phyloP scores from a whole-genome alignment of 257 asterid species.

The Linaria vulgaris region DNA sequence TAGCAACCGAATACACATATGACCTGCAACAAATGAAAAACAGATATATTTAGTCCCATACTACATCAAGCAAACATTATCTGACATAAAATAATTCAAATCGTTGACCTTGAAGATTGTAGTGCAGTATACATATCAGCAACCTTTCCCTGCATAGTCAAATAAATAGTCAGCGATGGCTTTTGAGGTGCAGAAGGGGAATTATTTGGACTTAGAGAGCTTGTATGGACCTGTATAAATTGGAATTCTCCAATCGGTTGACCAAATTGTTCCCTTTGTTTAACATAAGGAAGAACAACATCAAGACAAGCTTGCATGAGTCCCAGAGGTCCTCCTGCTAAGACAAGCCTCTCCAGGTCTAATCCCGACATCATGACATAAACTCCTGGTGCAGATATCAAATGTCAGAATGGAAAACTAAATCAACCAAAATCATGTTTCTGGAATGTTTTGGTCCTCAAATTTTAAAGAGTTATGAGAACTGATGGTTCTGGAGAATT shows the following conservation, averaged over 20 bases:
- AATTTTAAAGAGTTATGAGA: neutral
- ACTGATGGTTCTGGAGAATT: too few relatives aligned
- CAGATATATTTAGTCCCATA: too few relatives aligned
- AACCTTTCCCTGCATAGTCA: conserved; percentile 73
- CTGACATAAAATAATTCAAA: conserved; percentile 6
- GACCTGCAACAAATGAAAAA: conserved; percentile 50
- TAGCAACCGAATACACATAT: conserved; percentile 90
- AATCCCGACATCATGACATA: conserved; percentile 99
- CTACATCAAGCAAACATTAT: neutral
- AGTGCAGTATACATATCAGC: conserved; percentile 95
- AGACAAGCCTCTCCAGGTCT: conserved; percentile 94
- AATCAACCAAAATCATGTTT: conserved; percentile 3
- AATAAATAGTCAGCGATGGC: conserved; percentile 18
- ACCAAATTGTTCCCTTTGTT: conserved; percentile 92
- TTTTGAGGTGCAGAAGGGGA: neutral
- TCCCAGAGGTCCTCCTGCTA: conserved; percentile 96
- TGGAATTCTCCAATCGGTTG: conserved; percentile 90
- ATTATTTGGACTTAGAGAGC: neutral
- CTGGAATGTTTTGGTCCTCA: neutral
- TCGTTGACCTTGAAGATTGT: conserved; percentile 82
- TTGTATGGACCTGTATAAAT: conserved; percentile 69
- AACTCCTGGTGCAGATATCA: conserved; percentile 65
- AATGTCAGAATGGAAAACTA: conserved; percentile 18
- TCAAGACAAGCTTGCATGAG: conserved; percentile 97
- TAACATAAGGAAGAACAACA: conserved; percentile 84